Evolutionary conservation across 805 yeast species (phyloP), one percentile per base, ranked within the genome.

Genomic region (Sungouiozyma intestinalis): DNA sequence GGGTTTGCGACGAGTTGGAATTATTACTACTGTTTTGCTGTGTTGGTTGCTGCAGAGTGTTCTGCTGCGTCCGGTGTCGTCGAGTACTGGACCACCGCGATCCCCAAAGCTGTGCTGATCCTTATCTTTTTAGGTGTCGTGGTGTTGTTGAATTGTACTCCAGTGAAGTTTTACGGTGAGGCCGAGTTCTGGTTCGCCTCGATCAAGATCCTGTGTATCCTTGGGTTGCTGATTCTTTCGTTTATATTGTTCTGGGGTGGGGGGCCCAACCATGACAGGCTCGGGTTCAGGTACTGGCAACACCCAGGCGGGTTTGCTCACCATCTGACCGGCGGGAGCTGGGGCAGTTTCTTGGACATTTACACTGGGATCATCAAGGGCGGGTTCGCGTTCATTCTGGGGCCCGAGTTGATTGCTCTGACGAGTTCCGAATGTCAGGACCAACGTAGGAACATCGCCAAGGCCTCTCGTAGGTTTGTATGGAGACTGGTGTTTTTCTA

Each of bases 271-370:
- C 69, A 70, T 40, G 77, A 74, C 41, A 69, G 80, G 45, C 60
- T 74, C 29, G 86, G 86, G 5, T 79, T 79, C 70, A 76, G 79
- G 48, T 79, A 69, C 62, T 80, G 86, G 86, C 59, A 68, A 40
- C 45, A 64, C 43, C 80, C 81, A 4, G 80, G 81, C 50, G 73
- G 79, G 0, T 81, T 79, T 49, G 66, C 72, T 42, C 53, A 64
- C 49, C 74, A 76, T 50, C 51, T 74, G 40, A 62, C 66, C 2
- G 55, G 52, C 7, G 85, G 85, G 19, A 58, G 63, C 43, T 70
- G 81, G 21, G 87, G 85, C 37, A 71, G 70, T 46, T 79, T 81
- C 58, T 62, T 76, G 27, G 85, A 81, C 14, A 68, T 78, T 42
- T 76, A 80, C 76, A 73, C 77, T 14, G 77, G 74, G 41, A 65